Percentiles rank a stretch among this genome's conserved stretches.
These are phyloP conservation scores for Desmodesmus armatus DNA, from an alignment of 139 green algal genomes.

Conservation along the genomic window DNA sequence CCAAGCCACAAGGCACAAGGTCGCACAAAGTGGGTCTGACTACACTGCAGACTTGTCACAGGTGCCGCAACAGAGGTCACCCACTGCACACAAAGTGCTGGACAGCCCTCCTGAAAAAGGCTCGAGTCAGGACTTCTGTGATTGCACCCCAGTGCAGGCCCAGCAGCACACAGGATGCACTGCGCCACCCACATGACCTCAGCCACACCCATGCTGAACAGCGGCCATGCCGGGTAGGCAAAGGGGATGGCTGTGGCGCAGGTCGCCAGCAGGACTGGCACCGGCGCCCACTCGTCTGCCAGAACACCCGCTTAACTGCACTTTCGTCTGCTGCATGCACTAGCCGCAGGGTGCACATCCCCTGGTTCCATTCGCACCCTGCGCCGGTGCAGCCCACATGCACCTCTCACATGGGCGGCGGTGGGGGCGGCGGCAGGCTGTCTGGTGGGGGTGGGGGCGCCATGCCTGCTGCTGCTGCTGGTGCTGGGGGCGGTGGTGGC, in stretches of 20 bases:
- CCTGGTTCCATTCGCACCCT: too few species aligned
- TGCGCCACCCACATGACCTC: slow-evolving; percentile 5
- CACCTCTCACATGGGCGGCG: background rate
- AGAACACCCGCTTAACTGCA: slow-evolving; percentile 35
- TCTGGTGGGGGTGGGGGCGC: background rate
- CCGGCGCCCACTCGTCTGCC: slow-evolving; percentile 26
- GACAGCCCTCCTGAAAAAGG: too few species aligned
- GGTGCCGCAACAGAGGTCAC: too few species aligned
- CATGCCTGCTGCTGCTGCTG: background rate
- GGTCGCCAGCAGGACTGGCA: slow-evolving; percentile 15
- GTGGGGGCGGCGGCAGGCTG: background rate
- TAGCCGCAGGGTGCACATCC: too few species aligned
- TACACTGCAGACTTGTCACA: too few species aligned
- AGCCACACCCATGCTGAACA: slow-evolving; percentile 20
- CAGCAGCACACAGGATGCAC: slow-evolving; percentile 27
- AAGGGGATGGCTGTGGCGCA: background rate
- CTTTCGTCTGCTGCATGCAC: too few species aligned
- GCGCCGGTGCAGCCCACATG: background rate
- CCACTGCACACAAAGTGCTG: too few species aligned
- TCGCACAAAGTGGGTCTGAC: too few species aligned
- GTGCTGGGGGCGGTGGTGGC: background rate
- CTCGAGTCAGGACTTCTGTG: background rate
- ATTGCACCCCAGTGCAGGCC: slow-evolving; percentile 13
- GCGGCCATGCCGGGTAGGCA: slow-evolving; percentile 36
- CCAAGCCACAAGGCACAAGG: too few species aligned